Base-by-base conservation (phyloP, 1,139 yeast genomes). In the Pichia sp. region DNA sequence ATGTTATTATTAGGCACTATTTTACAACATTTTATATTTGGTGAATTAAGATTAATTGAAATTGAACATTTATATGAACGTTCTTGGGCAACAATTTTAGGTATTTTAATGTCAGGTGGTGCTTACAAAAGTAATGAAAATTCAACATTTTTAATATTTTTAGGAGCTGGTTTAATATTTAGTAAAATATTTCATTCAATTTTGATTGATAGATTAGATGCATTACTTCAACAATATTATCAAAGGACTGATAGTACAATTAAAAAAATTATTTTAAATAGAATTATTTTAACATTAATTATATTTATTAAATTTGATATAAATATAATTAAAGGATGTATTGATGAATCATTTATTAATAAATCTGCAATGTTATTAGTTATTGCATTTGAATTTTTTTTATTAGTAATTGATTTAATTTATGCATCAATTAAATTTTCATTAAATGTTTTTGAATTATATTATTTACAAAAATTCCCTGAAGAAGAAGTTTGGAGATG, bases 151-250 rank as follows among this genome's bases (percentile, higher is more conserved):
- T 62, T 79, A 10, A 63, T 68, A 1, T 48, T 63, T 6, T 55
- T 70, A 40, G 51, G 71, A 24, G 65, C 74, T 26, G 56, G 69
- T 7, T 64, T 81, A 22, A 60, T 84, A 46, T 75, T 78, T 47
- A 65, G 78, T 57, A 82, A 82, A 57, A 77, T 83, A 4, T 80
- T 83, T 65, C 95, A 87, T 57, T 80, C 94, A 76, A 73, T 90
- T 3, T 64, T 83, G 40, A 64, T 67, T 37, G 92, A 84, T 56
- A 63, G 94, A 40, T 63, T 82, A 44, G 90, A 84, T 39, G 68
- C 67, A 51, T 55, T 77, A 6, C 73, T 66, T 59, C 76, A 60
- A 59, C 55, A 60, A 43, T 48, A 60, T 65, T 64, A 54, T 59
- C 35, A 38, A 28, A 25, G 36, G n/a, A 40, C 36, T 5, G 43